Conservation (phyloP, 257 asterid species). For the Thymus mandschuricus region DNA sequence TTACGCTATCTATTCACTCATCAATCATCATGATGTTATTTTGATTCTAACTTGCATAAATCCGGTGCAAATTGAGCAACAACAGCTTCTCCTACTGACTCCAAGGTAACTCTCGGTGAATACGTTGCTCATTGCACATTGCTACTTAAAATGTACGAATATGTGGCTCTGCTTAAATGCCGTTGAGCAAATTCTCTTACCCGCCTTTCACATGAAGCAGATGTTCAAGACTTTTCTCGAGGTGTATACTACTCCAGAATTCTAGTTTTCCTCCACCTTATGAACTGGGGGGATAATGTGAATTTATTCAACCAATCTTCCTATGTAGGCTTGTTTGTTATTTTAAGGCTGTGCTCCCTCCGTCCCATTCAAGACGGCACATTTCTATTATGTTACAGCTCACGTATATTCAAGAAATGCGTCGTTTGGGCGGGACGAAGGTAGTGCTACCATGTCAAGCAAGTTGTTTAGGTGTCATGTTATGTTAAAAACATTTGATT, state of each 20-base stretch:
- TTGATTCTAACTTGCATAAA: neutral
- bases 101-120: neutral
- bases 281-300: slow-evolving; percentile 5
- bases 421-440: too few species aligned
- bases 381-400: too few species aligned
- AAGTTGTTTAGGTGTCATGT: too few species aligned
- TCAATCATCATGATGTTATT: slow-evolving; percentile 29
- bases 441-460: too few species aligned
- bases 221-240: neutral
- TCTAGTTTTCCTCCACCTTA: slow-evolving; percentile 1
- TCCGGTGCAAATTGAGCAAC: neutral
- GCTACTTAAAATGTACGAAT: neutral
- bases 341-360: neutral
- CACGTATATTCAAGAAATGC: too few species aligned
- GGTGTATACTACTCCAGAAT: slow-evolving; percentile 1
- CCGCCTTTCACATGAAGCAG: slow-evolving; percentile 5
- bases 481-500: neutral
- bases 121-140: neutral
- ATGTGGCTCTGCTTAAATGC: neutral
- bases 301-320: neutral
- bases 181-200: neutral
- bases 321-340: neutral
- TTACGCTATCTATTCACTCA: slow-evolving; percentile 56
- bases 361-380: too few species aligned
- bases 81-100: neutral